Conservation (phyloP, 176 grass and related monocot genomes). For the Calamus simplicifolius region DNA sequence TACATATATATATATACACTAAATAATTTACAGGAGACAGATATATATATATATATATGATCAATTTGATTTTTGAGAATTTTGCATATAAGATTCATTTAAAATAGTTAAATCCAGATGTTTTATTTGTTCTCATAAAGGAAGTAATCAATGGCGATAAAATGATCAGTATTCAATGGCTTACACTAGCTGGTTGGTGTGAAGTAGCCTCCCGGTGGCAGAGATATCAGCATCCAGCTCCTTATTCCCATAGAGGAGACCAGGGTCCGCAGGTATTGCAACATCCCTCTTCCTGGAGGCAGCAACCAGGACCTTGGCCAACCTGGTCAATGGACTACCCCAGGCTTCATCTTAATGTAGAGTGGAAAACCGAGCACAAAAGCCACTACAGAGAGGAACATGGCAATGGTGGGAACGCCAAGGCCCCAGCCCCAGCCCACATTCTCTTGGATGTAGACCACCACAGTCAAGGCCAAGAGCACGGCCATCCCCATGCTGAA, state of each 20-base stretch:
- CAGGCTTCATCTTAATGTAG: slow-evolving; percentile 45
- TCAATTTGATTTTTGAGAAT: too few relatives aligned
- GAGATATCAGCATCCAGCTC: slow-evolving; percentile 52
- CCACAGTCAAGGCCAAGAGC: slow-evolving; percentile 36
- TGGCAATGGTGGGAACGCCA: slow-evolving; percentile 46
- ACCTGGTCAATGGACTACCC: slow-evolving; percentile 47
- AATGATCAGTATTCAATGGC: background rate
- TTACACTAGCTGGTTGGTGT: slow-evolving; percentile 70
- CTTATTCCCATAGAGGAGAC: slow-evolving; percentile 51
- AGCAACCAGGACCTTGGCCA: slow-evolving; percentile 39
- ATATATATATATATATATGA: too few relatives aligned
- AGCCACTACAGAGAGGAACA: slow-evolving; percentile 36
- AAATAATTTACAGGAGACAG: too few relatives aligned
- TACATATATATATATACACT: too few relatives aligned
- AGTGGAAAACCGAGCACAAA: slow-evolving; percentile 54
- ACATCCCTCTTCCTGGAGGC: slow-evolving; percentile 49
- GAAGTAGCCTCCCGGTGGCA: slow-evolving; percentile 45
- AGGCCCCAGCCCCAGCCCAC: slow-evolving; percentile 65
- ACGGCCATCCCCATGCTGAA: slow-evolving; percentile 43
- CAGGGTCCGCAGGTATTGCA: slow-evolving; percentile 24
- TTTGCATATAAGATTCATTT: too few relatives aligned
- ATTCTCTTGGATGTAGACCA: slow-evolving; percentile 64
- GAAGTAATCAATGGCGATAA: too few relatives aligned
- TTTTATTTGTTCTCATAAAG: too few relatives aligned
- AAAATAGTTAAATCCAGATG: too few relatives aligned